A percentile compares a stretch with the other conserved stretches of the same genome.
Conservation (phyloP, 495 filamentous ascomycete genomes). For the Penicillium dipodomyicola region DNA sequence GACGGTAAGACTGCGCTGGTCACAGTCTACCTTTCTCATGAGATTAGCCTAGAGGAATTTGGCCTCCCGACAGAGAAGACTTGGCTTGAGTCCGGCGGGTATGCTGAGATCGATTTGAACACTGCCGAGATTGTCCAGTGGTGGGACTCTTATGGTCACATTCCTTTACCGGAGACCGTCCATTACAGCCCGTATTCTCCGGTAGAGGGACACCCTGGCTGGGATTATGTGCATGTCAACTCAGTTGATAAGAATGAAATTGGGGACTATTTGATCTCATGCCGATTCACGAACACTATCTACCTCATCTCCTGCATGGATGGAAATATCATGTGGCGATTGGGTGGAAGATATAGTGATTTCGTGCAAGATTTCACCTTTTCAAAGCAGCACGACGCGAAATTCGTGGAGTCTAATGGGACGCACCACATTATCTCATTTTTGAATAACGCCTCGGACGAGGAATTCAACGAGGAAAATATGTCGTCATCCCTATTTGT, state of each 20-base stretch:
- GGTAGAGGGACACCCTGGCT: constrained; percentile 30
- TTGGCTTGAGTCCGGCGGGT: constrained; percentile 35
- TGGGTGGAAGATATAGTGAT: constrained; percentile 45
- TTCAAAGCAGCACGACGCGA: constrained; percentile 59
- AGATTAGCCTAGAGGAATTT: constrained; percentile 37
- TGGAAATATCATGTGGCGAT: constrained; percentile 57
- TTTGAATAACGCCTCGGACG: constrained; percentile 52
- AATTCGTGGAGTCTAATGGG: constrained; percentile 47
- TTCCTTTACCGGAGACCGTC: constrained; percentile 32
- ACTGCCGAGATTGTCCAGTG: constrained; percentile 42
- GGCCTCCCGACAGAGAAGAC: constrained; percentile 33
- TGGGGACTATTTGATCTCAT: constrained; percentile 58
- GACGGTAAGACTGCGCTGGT: constrained; percentile 39
- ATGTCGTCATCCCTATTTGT: constrained; percentile 54
- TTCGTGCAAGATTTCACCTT: constrained; percentile 52
- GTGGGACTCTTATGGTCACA: constrained; percentile 43
- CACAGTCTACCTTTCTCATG: constrained; percentile 44
- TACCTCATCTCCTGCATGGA: constrained; percentile 54
- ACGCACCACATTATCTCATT: constrained; percentile 47
- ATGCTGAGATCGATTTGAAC: constrained; percentile 43
- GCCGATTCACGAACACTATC: constrained; percentile 55
- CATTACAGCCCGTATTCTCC: constrained; percentile 16
- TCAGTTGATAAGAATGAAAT: constrained; percentile 54
- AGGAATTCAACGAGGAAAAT: constrained; percentile 40
- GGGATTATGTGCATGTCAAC: constrained; percentile 63